Conservation (phyloP, 2,329 filamentous ascomycete genomes). For the Stachybotrys chartarum region DNA sequence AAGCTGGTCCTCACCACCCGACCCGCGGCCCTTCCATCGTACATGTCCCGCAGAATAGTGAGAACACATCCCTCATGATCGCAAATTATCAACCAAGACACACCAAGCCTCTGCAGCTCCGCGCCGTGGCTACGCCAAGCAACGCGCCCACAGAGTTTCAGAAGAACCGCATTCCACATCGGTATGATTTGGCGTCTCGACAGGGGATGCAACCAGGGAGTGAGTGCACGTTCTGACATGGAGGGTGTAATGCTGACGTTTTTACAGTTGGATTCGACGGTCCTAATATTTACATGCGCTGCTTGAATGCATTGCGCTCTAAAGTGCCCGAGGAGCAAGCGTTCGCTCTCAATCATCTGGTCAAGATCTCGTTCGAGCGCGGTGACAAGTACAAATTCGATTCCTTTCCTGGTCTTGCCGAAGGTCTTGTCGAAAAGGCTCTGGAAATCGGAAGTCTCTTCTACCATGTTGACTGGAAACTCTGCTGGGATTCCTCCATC, state of each 20-base stretch:
- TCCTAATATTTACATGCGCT: conserved; percentile 87
- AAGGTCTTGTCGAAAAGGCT: conserved; percentile 79
- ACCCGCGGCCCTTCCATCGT: conserved; percentile 35
- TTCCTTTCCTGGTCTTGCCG: conserved; percentile 79
- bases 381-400: conserved; percentile 96
- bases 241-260: conserved; percentile 6
- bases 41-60: conserved; percentile 47
- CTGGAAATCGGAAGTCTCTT: conserved; percentile 72
- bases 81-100: conserved; percentile 63
- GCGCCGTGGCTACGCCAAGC: conserved; percentile 66
- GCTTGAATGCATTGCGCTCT: conserved; percentile 75
- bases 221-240: conserved; percentile 29
- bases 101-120: conserved; percentile 57
- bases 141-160: conserved; percentile 64
- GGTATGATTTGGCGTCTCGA: conserved; percentile 24
- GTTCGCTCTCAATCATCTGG: conserved; percentile 88
- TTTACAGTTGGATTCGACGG: conserved; percentile 55
- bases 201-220: conserved; percentile 54
- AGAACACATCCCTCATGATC: conserved; percentile 52
- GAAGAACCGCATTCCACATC: conserved; percentile 34
- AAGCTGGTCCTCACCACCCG: conserved; percentile 14
- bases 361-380: conserved; percentile 90
- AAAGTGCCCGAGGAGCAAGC: conserved; percentile 74
- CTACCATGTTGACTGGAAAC: conserved; percentile 74
- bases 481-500: conserved; percentile 55